These are phyloP conservation scores for Letharia lupina DNA, from an alignment of 495 filamentous ascomycete genomes.

Conservation along the genomic window DNA sequence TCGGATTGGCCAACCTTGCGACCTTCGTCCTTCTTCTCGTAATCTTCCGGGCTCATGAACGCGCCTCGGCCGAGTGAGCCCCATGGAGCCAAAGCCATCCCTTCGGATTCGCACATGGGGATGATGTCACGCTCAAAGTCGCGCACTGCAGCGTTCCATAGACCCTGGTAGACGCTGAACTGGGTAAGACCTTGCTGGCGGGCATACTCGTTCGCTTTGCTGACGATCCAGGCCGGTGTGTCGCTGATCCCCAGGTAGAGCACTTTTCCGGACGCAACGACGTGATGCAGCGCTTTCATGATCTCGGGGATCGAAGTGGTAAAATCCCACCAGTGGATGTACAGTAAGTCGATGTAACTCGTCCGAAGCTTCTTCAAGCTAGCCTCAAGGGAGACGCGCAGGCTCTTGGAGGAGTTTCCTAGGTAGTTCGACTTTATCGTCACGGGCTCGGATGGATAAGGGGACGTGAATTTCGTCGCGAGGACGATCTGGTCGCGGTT, in stretches of 20 bases:
- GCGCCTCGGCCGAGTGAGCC: slow-evolving; percentile 45
- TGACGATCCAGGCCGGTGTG: slow-evolving; percentile 56
- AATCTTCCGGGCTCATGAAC: slow-evolving; percentile 39
- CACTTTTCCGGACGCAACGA: slow-evolving; percentile 51
- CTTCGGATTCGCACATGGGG: slow-evolving; percentile 46
- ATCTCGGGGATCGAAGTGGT: slow-evolving; percentile 51
- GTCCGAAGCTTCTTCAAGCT: slow-evolving; percentile 55
- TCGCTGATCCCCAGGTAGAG: slow-evolving; percentile 57
- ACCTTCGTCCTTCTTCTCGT: slow-evolving; percentile 30
- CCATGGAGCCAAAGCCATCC: slow-evolving; percentile 55
- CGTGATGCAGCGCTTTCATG: slow-evolving; percentile 50
- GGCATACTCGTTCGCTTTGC: slow-evolving; percentile 52
- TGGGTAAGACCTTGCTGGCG: slow-evolving; percentile 49
- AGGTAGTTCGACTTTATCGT: slow-evolving; percentile 40
- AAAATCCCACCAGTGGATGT: slow-evolving; percentile 55
- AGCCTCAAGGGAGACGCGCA: slow-evolving; percentile 47
- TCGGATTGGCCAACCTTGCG: slow-evolving; percentile 28
- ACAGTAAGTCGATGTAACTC: slow-evolving; percentile 52
- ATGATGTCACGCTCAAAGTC: slow-evolving; percentile 52
- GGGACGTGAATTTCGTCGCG: slow-evolving; percentile 60
- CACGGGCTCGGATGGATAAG: slow-evolving; percentile 24
- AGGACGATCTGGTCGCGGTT: slow-evolving; percentile 61
- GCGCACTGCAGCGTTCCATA: slow-evolving; percentile 43
- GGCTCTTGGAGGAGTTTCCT: slow-evolving; percentile 47
- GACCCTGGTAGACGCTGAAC: slow-evolving; percentile 59